Evolutionary conservation across 139 green algal genomes (phyloP).

Genomic region (Spirogloea muscicola): DNA sequence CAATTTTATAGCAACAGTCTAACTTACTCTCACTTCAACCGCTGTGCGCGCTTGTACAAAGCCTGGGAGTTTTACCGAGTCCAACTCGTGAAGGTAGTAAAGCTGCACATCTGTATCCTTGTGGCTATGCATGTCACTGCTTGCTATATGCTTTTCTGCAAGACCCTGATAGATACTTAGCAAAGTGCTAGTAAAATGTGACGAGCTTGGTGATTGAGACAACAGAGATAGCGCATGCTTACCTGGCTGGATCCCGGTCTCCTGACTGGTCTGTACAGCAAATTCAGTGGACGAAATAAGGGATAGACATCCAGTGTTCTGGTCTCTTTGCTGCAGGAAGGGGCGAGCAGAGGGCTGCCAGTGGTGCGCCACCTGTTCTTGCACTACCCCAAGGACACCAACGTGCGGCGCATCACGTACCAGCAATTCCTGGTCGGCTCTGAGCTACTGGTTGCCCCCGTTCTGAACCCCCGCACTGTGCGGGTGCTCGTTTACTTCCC

Average conservation of each 20-base stretch:
- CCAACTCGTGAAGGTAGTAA: constrained; percentile 6
- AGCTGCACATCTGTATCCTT: no score
- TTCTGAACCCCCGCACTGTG: constrained; percentile 12
- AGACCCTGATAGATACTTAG: no score
- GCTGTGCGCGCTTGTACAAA: not conserved
- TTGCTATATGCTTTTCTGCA: no score
- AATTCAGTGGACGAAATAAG: no score
- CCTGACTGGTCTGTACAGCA: no score
- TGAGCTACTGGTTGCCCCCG: constrained; percentile 38
- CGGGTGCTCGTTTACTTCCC: constrained; percentile 1
- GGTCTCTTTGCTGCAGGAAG: constrained; percentile 22
- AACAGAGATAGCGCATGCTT: no score
- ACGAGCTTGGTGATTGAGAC: no score
- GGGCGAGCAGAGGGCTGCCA: constrained; percentile 10
- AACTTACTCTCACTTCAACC: not conserved
- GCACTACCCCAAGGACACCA: constrained; percentile 34
- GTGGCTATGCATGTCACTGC: no score
- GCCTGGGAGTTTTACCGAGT: constrained; percentile 7
- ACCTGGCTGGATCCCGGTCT: no score
- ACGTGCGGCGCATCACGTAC: not conserved
- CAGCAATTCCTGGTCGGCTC: constrained; percentile 42
- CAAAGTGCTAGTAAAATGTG: no score
- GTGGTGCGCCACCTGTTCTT: constrained; percentile 36
- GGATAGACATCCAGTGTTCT: no score
- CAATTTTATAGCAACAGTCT: constrained; percentile 16